These are phyloP conservation scores for apple (Malus domestica) DNA, from an alignment of 306 rosid species.

Conservation along the genomic window ASM211411v1 NC_041792.1:30072907-30073406, in stretches of 20 bases:
- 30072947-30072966: background rate
- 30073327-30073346: constrained; percentile 46
- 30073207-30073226: background rate
- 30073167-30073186: background rate
- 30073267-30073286: background rate
- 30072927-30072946: background rate
- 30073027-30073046: background rate
- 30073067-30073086: background rate
- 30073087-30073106: too few relatives aligned
- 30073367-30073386: constrained; percentile 64
- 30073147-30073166: background rate
- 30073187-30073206: background rate
- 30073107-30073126: background rate
- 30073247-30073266: background rate
- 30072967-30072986: background rate
- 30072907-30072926: background rate
- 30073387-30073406: constrained; percentile 49
- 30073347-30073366: constrained; percentile 69
- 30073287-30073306: background rate
- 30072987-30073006: background rate
- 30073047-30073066: background rate
- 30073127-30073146: background rate
- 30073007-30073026: background rate
- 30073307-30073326: background rate
- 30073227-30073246: background rate